Evolutionary conservation across 352 stramenopile genomes (phyloP).

Genomic region (Phytophthora citrophthora): DNA sequence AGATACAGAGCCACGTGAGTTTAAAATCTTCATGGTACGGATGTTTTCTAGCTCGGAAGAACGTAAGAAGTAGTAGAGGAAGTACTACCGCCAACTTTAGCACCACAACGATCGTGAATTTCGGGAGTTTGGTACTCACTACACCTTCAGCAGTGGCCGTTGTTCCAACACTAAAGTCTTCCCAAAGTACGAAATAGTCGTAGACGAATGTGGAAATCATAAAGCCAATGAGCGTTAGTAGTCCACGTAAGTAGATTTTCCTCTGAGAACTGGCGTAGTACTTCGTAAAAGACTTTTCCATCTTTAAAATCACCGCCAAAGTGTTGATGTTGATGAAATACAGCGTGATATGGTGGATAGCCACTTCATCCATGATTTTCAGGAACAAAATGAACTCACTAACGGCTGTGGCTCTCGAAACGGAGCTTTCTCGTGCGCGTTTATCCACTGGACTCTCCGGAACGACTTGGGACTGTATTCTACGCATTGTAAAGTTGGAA

Average conservation of each 20-base stretch:
- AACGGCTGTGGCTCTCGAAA: slow-evolving; percentile 56
- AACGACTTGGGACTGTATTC: slow-evolving; percentile 37
- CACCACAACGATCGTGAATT: slow-evolving; percentile 71
- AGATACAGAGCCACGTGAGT: slow-evolving; percentile 76
- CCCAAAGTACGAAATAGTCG: slow-evolving; percentile 77
- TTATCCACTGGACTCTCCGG: slow-evolving; percentile 47
- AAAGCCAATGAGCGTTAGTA: slow-evolving; percentile 69
- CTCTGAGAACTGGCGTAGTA: slow-evolving; percentile 81
- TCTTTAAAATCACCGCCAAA: slow-evolving; percentile 68
- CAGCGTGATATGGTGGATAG: slow-evolving; percentile 78
- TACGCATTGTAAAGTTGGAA: slow-evolving; percentile 33
- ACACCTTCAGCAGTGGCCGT: slow-evolving; percentile 23
- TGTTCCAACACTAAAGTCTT: slow-evolving; percentile 51
- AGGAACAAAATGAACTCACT: slow-evolving; percentile 82
- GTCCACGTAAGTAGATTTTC: slow-evolving; percentile 62
- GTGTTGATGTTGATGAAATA: slow-evolving; percentile 87
- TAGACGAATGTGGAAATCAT: slow-evolving; percentile 76
- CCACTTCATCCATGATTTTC: slow-evolving; percentile 84
- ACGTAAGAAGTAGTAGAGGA: slow-evolving; percentile 66
- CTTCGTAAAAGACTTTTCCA: slow-evolving; percentile 81
- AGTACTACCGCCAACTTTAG: slow-evolving; percentile 73
- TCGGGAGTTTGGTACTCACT: slow-evolving; percentile 47
- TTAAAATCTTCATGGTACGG: slow-evolving; percentile 65
- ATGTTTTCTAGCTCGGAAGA: slow-evolving; percentile 69
- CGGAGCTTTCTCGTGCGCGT: slow-evolving; percentile 57